Percentiles rank a stretch among this genome's conserved stretches.
Evolutionary conservation across 192 early-diverging fungal species (phyloP).

Genomic region (Entomortierella parvispora): DNA sequence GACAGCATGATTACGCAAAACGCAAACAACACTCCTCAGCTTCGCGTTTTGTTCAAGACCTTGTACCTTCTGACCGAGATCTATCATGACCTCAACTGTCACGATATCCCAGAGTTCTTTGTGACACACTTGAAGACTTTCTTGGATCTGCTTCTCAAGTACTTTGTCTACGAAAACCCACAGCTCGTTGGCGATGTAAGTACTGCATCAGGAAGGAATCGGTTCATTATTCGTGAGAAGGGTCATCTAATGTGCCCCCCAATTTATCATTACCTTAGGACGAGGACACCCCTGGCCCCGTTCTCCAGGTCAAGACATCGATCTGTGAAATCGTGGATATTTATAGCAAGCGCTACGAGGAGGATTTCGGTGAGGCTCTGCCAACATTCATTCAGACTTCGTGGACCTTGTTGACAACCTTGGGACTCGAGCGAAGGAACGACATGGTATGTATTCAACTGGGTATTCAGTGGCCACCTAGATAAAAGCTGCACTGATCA

Average conservation of each 20-base stretch:
- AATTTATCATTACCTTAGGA: constrained; percentile 66
- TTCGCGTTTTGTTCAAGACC: constrained; percentile 78
- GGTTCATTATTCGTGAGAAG: constrained; percentile 5
- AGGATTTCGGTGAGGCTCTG: constrained; percentile 84
- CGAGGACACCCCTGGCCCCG: constrained; percentile 83
- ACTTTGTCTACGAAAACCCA: constrained; percentile 84
- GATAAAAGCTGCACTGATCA: too few relatives aligned
- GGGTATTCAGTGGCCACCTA: too few relatives aligned
- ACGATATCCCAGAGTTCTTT: constrained; percentile 97
- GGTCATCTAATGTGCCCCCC: neutral
- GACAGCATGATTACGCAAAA: constrained; percentile 82
- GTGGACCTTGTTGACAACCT: constrained; percentile 86
- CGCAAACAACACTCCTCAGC: constrained; percentile 64
- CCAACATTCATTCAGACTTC: constrained; percentile 88
- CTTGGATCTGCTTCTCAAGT: constrained; percentile 89
- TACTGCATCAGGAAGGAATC: neutral
- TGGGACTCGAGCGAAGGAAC: constrained; percentile 77
- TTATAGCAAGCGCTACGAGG: constrained; percentile 91
- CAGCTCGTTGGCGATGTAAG: constrained; percentile 69
- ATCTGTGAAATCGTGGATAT: constrained; percentile 94
- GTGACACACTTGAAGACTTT: constrained; percentile 90
- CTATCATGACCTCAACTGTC: constrained; percentile 94
- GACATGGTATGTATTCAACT: constrained; percentile 75
- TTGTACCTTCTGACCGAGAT: constrained; percentile 87
- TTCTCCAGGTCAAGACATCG: constrained; percentile 92